Percentiles rank a stretch among this genome's conserved stretches.
Evolutionary conservation across 2,329 filamentous ascomycete genomes (phyloP).

Genomic region (Mariannaea elegans): DNA sequence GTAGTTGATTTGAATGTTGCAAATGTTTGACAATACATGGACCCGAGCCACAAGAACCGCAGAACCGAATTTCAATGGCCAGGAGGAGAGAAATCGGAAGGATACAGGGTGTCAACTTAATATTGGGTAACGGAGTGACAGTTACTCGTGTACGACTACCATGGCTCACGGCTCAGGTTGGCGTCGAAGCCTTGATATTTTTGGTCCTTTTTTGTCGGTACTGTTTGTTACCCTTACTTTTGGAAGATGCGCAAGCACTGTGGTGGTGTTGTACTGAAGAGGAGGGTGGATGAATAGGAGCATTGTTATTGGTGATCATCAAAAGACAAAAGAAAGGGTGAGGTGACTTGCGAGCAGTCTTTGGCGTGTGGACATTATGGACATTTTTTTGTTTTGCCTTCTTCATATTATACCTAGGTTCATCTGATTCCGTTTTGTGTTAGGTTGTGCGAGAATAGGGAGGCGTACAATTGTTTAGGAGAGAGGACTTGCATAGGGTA

Average conservation of each 20-base stretch:
- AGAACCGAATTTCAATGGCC: conserved; percentile 12
- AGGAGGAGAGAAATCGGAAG: conserved; percentile 28
- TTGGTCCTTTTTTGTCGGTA: conserved; percentile 23
- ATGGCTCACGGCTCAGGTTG: conserved; percentile 34
- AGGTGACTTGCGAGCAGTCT: conserved; percentile 28
- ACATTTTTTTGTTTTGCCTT: conserved; percentile 1
- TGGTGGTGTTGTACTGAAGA: conserved; percentile 15
- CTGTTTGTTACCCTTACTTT: conserved; percentile 20
- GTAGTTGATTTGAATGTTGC: conserved; percentile 22
- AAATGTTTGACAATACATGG: conserved; percentile 16
- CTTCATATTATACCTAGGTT: conserved; percentile 42
- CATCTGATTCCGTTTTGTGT: conserved; percentile 4
- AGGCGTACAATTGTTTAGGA: conserved; percentile 1
- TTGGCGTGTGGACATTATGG: conserved; percentile 33
- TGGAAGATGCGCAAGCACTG: conserved; percentile 29
- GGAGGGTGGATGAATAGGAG: conserved; percentile 16
- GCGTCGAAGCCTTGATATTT: conserved; percentile 32
- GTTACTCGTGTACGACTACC: conserved; percentile 48
- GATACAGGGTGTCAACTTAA: conserved; percentile 34
- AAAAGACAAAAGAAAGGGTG: conserved; percentile 18
- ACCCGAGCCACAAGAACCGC: conserved; percentile 15
- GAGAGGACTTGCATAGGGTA: conserved; percentile 21
- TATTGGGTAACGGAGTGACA: conserved; percentile 43
- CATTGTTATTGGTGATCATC: conserved; percentile 13
- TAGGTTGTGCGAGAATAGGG: conserved; percentile 5